Evolutionary conservation across 192 early-diverging fungal species (phyloP).

Genomic region (Polychytrium aggregatum): DNA sequence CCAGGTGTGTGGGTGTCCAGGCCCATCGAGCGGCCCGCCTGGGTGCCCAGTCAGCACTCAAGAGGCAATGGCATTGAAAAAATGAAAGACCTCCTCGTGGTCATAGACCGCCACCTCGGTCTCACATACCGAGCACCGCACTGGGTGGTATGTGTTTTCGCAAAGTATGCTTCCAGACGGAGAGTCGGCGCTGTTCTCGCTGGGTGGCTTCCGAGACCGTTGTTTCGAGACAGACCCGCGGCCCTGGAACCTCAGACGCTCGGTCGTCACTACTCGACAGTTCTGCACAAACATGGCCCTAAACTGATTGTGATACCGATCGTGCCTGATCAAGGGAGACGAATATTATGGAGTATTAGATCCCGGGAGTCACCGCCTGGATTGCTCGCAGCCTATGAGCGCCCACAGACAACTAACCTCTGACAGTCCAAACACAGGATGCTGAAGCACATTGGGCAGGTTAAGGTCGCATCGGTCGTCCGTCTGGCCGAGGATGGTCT

Average conservation of each 20-base stretch:
- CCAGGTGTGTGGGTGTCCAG: too few species aligned
- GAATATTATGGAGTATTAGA: too few species aligned
- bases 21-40: too few species aligned
- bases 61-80: slow-evolving; percentile 51
- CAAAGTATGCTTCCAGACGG: slow-evolving; percentile 5
- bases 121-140: slow-evolving; percentile 44
- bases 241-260: slow-evolving; percentile 17
- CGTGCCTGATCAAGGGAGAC: too few species aligned
- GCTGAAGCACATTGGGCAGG: slow-evolving; percentile 52
- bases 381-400: too few species aligned
- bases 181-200: slow-evolving; percentile 5
- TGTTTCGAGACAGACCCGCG: neutral
- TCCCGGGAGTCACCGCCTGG: too few species aligned
- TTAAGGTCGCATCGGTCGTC: slow-evolving; percentile 47
- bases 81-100: slow-evolving; percentile 57
- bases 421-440: slow-evolving; percentile 50
- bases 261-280: slow-evolving; percentile 34
- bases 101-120: slow-evolving; percentile 54
- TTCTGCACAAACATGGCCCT: slow-evolving; percentile 60
- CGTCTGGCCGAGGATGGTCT: too few species aligned
- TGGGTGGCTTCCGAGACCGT: neutral
- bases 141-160: slow-evolving; percentile 34
- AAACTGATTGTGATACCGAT: slow-evolving; percentile 45
- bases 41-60: too few species aligned
- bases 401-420: too few species aligned